phyloP scores from a whole-genome alignment of 176 grass and related monocot genomes.

The Areca catechu region DNA sequence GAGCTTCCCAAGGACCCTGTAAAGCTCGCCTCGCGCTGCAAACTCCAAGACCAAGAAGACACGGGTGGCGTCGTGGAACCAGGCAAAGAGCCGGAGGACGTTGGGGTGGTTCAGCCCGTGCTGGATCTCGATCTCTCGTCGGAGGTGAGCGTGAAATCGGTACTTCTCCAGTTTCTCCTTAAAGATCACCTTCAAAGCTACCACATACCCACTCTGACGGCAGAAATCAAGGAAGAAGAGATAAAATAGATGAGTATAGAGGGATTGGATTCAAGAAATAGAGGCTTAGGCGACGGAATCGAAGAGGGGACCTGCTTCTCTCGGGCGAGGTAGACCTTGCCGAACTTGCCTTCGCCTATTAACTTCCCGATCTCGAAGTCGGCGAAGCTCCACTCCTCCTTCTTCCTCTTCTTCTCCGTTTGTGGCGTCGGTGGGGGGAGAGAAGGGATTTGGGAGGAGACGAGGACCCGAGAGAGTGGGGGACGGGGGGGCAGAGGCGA shows the following conservation, averaged over 20 bases:
- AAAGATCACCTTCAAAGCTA: constrained; percentile 75
- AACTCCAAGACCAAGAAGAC: constrained; percentile 85
- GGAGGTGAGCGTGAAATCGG: constrained; percentile 54
- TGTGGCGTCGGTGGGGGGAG: constrained; percentile 10
- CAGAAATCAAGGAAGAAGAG: constrained; percentile 1
- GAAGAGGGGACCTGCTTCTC: constrained; percentile 57
- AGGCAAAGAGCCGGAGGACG: constrained; percentile 83
- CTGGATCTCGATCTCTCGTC: constrained; percentile 86
- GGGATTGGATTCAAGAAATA: not conserved
- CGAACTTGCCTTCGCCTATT: constrained; percentile 86
- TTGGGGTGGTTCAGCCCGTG: constrained; percentile 71
- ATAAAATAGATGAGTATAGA: not conserved
- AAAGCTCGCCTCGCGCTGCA: constrained; percentile 58
- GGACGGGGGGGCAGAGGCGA: not conserved
- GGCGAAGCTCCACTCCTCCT: constrained; percentile 45
- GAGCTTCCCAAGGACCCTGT: constrained; percentile 57
- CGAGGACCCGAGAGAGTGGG: not conserved
- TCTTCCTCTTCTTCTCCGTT: not conserved
- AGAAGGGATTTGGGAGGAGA: not conserved
- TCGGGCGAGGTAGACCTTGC: constrained; percentile 82
- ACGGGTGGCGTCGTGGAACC: constrained; percentile 70
- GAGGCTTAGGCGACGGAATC: not conserved
- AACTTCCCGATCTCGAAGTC: constrained; percentile 74
- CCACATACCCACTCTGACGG: constrained; percentile 66
- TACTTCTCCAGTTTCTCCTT: constrained; percentile 90